Evolutionary conservation across 1,139 yeast genomes (phyloP), one percentile per base, ranked within the genome.

Genomic region (Pichia sorboxylosa): DNA sequence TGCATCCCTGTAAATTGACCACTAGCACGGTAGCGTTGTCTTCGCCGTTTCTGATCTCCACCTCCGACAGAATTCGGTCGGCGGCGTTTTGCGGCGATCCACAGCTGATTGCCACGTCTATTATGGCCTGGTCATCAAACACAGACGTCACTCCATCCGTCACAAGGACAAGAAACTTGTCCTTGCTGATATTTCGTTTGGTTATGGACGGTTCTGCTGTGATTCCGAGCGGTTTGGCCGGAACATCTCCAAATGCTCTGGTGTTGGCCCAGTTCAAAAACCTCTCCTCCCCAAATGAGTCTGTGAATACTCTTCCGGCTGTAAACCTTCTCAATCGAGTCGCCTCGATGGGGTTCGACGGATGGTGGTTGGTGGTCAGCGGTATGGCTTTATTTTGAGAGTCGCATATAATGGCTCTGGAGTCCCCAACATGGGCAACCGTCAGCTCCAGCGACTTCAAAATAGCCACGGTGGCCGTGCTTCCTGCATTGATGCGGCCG

Each of bases 131-230:
- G 57, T 90, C 96, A 4, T 83, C 67, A 35, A 84, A 64, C 42
- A 69, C 63, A 43, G 77, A 80, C 3, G 94, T 73, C 4, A 90
- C 80, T 11, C 98, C 98, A 57, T 90, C 98, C 17, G 84, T 73
- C 25, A 84, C 70, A 28, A 90, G 57, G 2, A 82, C 73, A 29
- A 87, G 48, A 47, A 85, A 87, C 36, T 83, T 69, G 52, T 87
- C 96, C n/a, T n/a, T n/a, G n/a, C n/a, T n/a, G n/a, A n/a, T n/a
- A n/a, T n/a, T n/a, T n/a, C n/a, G n/a, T n/a, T n/a, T n/a, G n/a
- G n/a, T n/a, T n/a, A n/a, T n/a, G n/a, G n/a, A n/a, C n/a, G 98
- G 98, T 57, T 90, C 98, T 3, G 96, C 85, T 1, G 85, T 67
- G 3, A 90, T 76, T 0, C 98, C 98, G 52, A 74, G 70, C 22